These are phyloP conservation scores for Sphaceloma murrayae DNA, from an alignment of 2,329 filamentous ascomycete genomes.

Conservation along the genomic window DNA sequence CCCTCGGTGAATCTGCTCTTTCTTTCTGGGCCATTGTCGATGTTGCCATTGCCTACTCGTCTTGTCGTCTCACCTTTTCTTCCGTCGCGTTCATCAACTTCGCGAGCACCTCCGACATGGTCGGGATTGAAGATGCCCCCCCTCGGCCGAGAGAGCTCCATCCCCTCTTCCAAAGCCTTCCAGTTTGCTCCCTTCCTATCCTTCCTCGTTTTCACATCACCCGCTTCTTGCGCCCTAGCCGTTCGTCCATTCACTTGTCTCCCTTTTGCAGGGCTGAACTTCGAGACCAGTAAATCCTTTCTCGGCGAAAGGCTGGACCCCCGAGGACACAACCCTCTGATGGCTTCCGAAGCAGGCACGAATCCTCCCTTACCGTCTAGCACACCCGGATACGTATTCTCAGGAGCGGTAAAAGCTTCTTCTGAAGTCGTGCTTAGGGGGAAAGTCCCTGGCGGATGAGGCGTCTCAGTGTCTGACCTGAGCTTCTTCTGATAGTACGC, in stretches of 20 bases:
- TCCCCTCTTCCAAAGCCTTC: neutral
- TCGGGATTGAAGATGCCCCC: no score
- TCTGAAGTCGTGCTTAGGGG: conserved; percentile 7
- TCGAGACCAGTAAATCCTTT: neutral
- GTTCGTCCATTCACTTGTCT: no score
- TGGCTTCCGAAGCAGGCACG: neutral
- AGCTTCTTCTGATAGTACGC: no score
- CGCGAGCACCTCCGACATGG: no score
- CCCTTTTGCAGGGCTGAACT: conserved; percentile 6
- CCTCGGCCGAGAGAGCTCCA: neutral
- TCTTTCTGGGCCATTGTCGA: neutral
- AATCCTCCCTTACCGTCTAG: neutral
- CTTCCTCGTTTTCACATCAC: no score
- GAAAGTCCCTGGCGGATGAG: neutral
- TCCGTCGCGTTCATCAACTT: no score
- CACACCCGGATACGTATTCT: neutral
- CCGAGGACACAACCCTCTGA: neutral
- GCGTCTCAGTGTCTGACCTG: neutral
- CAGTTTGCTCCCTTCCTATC: neutral
- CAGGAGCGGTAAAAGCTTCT: conserved; percentile 2
- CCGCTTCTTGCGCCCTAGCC: no score
- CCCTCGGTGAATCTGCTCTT: conserved; percentile 9
- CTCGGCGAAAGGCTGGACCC: neutral
- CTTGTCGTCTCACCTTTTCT: neutral
- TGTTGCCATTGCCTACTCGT: neutral